These are phyloP conservation scores for Triadica sebifera DNA, from an alignment of 345 rosid genomes.

Conservation along the genomic window DNA sequence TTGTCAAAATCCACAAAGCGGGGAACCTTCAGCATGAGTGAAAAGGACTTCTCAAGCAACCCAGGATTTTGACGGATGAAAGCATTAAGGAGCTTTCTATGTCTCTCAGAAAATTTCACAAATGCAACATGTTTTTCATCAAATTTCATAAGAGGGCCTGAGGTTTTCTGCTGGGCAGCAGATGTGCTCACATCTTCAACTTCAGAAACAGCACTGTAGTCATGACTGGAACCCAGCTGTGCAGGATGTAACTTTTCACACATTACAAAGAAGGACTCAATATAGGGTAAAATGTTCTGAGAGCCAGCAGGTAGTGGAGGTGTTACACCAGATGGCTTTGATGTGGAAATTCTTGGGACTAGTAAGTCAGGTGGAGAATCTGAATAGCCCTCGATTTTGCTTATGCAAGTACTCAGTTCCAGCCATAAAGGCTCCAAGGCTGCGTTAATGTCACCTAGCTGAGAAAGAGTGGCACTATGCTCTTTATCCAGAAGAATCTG, in stretches of 20 bases:
- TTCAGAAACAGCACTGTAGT: slow-evolving; percentile 56
- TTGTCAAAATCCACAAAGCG: slow-evolving; percentile 96
- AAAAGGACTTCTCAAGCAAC: slow-evolving; percentile 90
- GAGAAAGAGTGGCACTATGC: slow-evolving; percentile 58
- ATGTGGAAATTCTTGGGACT: slow-evolving; percentile 41
- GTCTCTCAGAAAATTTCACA: slow-evolving; percentile 88
- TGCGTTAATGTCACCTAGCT: slow-evolving; percentile 57
- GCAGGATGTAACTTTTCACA: slow-evolving; percentile 84
- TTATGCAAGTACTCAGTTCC: slow-evolving; percentile 82
- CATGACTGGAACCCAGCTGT: slow-evolving; percentile 65
- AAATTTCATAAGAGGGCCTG: slow-evolving; percentile 46
- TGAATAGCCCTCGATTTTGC: slow-evolving; percentile 83
- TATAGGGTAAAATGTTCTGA: slow-evolving; percentile 92
- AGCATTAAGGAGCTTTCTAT: slow-evolving; percentile 85
- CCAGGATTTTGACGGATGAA: slow-evolving; percentile 93
- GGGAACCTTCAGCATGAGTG: slow-evolving; percentile 94
- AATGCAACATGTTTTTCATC: slow-evolving; percentile 83
- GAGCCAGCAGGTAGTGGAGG: slow-evolving; percentile 92
- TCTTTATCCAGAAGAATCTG: slow-evolving; percentile 54
- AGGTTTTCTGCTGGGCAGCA: slow-evolving; percentile 49
- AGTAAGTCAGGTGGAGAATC: slow-evolving; percentile 55
- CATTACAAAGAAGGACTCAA: slow-evolving; percentile 89
- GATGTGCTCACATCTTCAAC: slow-evolving; percentile 59
- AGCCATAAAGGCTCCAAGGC: slow-evolving; percentile 91
- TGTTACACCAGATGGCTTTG: slow-evolving; percentile 54